Base-by-base conservation (phyloP, 2,329 filamentous ascomycete species). In the Coniochaeta hoffmannii region DNA sequence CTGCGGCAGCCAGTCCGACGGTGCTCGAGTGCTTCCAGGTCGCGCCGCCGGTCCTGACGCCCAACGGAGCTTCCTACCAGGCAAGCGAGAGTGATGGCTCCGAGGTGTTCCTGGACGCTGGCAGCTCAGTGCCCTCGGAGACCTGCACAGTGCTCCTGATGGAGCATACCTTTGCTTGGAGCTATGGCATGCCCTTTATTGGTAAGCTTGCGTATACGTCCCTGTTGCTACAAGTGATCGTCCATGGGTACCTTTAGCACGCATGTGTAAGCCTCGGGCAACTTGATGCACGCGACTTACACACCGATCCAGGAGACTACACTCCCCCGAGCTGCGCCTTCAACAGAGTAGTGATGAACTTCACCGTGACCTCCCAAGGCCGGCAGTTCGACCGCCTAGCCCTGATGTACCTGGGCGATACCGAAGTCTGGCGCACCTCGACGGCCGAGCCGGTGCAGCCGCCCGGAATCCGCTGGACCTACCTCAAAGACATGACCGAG, bases 381-480 rank as follows among this genome's bases (percentile, higher is more conserved):
- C 78, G 81, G 3, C 90, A 95, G 63, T 92, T 81, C 68, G 90
- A 95, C 66, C 80, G 89, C 36, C 76, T 93, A 9, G 90, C 83
- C 4, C 69, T 87, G 31, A 85, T 94, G 78, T 94, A 86, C 63
- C 75, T 94, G 35, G 83, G 83, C 38, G 87, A 93, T 66, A 83
- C 81, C 10, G 89, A 95, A 67, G 78, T 95, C n/a, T 94, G 88
- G 76, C 78, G 89, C 24, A 92, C 89, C 1, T 91, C 88, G 5
- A 95, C 90, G 1, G 88, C 89, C 4, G 88, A 95, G 71, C 89
- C 90, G 1, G 89, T 83, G 0, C 61, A 64, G 4, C 63, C 72
- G 4, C 77, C 77, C 22, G 89, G 89, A 7, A 91, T 94, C 59
- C 73, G 79, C 46, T 93, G 88, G 87, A 84, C 80, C 1, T 90